Evolutionary conservation across 179 eudicot genomes (phyloP).

Genomic region (Amaranthus tricolor): DNA sequence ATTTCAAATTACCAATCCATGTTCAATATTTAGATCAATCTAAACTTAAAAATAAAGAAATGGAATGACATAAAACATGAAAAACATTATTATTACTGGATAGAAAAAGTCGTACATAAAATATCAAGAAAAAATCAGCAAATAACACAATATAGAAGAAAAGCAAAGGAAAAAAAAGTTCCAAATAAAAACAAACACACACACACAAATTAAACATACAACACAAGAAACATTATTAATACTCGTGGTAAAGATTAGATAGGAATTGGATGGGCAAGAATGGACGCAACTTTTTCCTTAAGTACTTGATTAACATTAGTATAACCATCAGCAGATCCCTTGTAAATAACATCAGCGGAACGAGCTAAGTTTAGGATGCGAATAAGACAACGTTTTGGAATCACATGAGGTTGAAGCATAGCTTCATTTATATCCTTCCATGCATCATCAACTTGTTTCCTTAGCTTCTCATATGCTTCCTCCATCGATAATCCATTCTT

Average conservation of each 20-base stretch:
- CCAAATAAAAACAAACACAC: too few species aligned
- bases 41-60: too few species aligned
- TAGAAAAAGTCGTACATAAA: too few species aligned
- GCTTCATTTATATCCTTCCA: constrained; percentile 36
- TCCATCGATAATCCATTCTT: constrained; percentile 25
- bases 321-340: constrained; percentile 14
- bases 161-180: too few species aligned
- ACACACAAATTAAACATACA: too few species aligned
- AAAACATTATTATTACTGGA: too few species aligned
- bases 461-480: constrained; percentile 20
- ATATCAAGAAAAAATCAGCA: too few species aligned
- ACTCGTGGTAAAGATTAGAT: neutral
- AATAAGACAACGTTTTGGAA: constrained; percentile 5
- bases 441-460: constrained; percentile 21
- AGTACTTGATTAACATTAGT: constrained; percentile 12
- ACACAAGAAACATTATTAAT: too few species aligned
- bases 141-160: too few species aligned
- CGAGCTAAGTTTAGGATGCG: constrained; percentile 16
- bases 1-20: too few species aligned
- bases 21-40: too few species aligned
- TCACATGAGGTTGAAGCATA: constrained; percentile 19
- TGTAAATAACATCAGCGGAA: constrained; percentile 14
- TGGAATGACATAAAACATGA: too few species aligned
- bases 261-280: constrained; percentile 1
- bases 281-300: constrained; percentile 12